These are phyloP conservation scores for Marasmius fiardii DNA, from an alignment of 1,284 basidiomycete species.

Conservation along the genomic window DNA sequence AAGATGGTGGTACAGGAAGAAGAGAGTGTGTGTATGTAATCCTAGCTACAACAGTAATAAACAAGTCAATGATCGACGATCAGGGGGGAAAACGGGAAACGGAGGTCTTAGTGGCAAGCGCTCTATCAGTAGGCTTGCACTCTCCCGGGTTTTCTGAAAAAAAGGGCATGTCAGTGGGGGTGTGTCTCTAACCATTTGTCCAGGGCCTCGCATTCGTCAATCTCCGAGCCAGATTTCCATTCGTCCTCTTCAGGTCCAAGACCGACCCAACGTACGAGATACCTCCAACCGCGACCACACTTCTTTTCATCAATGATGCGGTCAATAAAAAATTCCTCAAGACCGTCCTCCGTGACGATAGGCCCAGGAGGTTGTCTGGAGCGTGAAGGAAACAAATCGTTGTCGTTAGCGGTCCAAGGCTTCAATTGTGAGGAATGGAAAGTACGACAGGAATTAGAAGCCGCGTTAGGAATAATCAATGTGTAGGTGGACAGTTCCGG, in stretches of 20 bases:
- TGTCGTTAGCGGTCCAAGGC: constrained; percentile 11
- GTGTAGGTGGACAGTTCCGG: constrained; percentile 21
- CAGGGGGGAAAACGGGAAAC: too few relatives aligned
- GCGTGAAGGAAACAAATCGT: constrained; percentile 9
- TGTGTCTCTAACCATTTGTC: constrained; percentile 15
- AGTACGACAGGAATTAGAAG: constrained; percentile 14
- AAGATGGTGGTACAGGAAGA: too few relatives aligned
- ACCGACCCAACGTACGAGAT: constrained; percentile 9
- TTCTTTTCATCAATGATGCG: background rate
- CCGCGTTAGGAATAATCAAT: constrained; percentile 15
- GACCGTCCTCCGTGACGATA: constrained; percentile 9
- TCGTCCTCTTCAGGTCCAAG: constrained; percentile 3
- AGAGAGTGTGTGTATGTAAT: too few relatives aligned
- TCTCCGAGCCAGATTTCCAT: constrained; percentile 4
- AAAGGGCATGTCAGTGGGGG: background rate
- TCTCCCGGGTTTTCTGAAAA: background rate
- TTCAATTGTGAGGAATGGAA: constrained; percentile 22
- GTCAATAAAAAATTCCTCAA: constrained; percentile 3
- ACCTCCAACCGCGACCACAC: constrained; percentile 4
- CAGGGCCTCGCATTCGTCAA: constrained; percentile 18
- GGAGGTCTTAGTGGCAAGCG: too few relatives aligned
- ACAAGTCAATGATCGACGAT: too few relatives aligned
- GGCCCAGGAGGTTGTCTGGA: constrained; percentile 4
- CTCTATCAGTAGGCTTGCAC: too few relatives aligned
- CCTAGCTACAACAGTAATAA: too few relatives aligned